Conservation (phyloP, 1,284 basidiomycete genomes). For the Cutaneotrichosporon arboriforme region DNA sequence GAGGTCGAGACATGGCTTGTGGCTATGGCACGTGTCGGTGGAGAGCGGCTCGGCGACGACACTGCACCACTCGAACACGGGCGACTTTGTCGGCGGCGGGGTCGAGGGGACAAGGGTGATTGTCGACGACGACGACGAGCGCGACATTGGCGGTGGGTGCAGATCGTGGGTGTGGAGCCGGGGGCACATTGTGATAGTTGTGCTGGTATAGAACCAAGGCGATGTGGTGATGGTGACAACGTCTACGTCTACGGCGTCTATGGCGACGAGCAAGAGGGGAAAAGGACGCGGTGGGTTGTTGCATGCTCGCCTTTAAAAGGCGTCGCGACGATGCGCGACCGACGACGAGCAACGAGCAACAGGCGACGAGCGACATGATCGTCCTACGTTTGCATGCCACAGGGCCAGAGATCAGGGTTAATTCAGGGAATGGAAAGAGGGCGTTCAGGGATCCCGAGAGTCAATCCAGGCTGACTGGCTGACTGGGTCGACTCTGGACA, state of each 20-base stretch:
- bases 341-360: too few species aligned
- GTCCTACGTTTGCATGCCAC: too few species aligned
- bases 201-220: too few species aligned
- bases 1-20: slow-evolving; percentile 7
- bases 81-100: slow-evolving; percentile 1
- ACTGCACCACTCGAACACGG: neutral
- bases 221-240: too few species aligned
- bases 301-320: neutral
- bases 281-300: neutral
- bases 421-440: too few species aligned
- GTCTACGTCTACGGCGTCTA: neutral
- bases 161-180: neutral
- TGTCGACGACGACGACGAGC: slow-evolving; percentile 15
- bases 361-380: too few species aligned
- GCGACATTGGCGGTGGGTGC: slow-evolving; percentile 7
- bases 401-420: too few species aligned
- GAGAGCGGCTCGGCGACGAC: neutral
- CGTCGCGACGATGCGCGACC: too few species aligned
- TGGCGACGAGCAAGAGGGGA: neutral
- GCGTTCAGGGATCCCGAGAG: too few species aligned
- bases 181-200: neutral
- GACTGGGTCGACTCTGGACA: too few species aligned
- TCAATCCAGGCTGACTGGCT: too few species aligned
- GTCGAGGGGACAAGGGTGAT: slow-evolving; percentile 13
- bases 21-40: neutral